Conservation (phyloP, 805 yeast species). For the Kuraishia borneana region DNA sequence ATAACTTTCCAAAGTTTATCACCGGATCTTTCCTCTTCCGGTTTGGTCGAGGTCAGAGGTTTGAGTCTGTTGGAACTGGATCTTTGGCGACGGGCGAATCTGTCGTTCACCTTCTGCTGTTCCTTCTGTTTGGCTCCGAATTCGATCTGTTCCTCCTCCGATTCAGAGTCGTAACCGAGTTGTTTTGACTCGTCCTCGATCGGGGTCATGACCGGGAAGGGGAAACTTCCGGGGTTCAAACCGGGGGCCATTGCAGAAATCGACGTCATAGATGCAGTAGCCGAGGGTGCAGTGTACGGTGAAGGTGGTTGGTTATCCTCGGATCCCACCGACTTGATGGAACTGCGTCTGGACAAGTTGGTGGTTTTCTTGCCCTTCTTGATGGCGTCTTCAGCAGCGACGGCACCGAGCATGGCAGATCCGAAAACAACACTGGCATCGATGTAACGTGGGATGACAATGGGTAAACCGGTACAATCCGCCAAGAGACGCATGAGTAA, state of each 20-base stretch:
- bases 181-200: slow-evolving; percentile 21
- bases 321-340: slow-evolving; percentile 9
- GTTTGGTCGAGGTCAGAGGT: slow-evolving; percentile 22
- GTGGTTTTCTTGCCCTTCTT: slow-evolving; percentile 8
- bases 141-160: slow-evolving; percentile 38
- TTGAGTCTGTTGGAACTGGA: slow-evolving; percentile 15
- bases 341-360: slow-evolving; percentile 15
- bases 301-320: slow-evolving; percentile 30
- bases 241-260: slow-evolving; percentile 35
- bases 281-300: slow-evolving; percentile 73
- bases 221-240: slow-evolving; percentile 20
- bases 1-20: slow-evolving; percentile 77
- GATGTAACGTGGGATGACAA: slow-evolving; percentile 86
- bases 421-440: slow-evolving; percentile 98
- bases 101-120: slow-evolving; percentile 40
- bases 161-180: slow-evolving; percentile 28
- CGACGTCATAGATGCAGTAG: slow-evolving; percentile 59
- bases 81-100: slow-evolving; percentile 16
- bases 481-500: slow-evolving; percentile 83
- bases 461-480: slow-evolving; percentile 85
- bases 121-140: slow-evolving; percentile 49
- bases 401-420: slow-evolving; percentile 89
- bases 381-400: slow-evolving; percentile 65
- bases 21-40: slow-evolving; percentile 26
- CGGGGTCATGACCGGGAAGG: slow-evolving; percentile 36